Evolutionary conservation across 225 moss, liverwort and hornwort genomes (phyloP).

Genomic region (Physcomitrium patens): DNA sequence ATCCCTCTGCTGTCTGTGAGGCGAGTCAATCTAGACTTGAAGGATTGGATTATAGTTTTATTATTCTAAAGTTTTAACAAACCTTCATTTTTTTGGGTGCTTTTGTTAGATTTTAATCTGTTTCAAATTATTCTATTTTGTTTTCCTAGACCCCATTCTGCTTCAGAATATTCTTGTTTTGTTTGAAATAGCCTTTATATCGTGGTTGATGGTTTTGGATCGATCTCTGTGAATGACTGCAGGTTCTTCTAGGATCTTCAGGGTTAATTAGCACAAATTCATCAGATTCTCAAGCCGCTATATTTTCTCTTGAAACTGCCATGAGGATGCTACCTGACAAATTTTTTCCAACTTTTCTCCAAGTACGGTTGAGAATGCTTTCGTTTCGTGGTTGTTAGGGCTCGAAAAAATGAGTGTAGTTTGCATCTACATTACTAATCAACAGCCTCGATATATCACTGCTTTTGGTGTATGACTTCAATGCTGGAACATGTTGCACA

Average conservation of each 20-base stretch:
- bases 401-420: neutral
- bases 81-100: too few species aligned
- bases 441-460: neutral
- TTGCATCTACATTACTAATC: neutral
- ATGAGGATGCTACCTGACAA: constrained; percentile 79
- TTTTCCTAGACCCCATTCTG: too few species aligned
- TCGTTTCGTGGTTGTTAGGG: neutral
- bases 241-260: constrained; percentile 84
- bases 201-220: constrained; percentile 11
- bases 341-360: constrained; percentile 80
- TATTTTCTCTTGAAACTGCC: constrained; percentile 78
- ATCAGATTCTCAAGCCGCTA: constrained; percentile 79
- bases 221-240: constrained; percentile 24
- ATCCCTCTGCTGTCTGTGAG: constrained; percentile 81
- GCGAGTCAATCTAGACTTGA: constrained; percentile 36
- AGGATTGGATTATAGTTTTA: too few species aligned
- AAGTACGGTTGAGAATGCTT: constrained; percentile 44
- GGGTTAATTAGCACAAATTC: constrained; percentile 70
- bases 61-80: too few species aligned
- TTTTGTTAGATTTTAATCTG: neutral
- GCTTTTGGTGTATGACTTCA: neutral
- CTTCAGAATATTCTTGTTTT: too few species aligned
- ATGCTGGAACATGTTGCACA: constrained; percentile 1
- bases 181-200: constrained; percentile 7
- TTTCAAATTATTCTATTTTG: constrained; percentile 9